Base-by-base conservation (phyloP, 208 protist species). In the Acanthamoeba healyi region DNA sequence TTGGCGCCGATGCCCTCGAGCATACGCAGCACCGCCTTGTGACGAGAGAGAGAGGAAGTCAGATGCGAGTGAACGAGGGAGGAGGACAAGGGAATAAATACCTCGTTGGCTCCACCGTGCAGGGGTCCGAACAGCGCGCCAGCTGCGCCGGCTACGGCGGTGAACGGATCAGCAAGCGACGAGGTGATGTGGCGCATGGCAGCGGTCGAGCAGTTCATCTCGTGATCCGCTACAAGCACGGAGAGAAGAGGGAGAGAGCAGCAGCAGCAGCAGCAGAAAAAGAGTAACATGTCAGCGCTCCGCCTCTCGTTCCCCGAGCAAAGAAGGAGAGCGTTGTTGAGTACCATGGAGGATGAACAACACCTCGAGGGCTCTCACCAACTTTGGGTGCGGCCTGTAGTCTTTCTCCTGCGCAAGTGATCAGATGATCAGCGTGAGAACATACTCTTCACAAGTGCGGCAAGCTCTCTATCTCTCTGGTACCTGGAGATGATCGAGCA, bases 161-260 rank as follows among this genome's bases (percentile, higher is more conserved):
- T 95, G 74, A 97, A 98, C 15, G 97, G 97, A 42, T 98, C 96
- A 6, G 93, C 95, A 22, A 95, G 58, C 46, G 95, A 96, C 4
- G 88, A 96, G 34, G 95, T 58, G 42, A 97, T 95, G 58, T 97
- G 96, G 26, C 97, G 93, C 65, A 98, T 95, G n/a, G 97, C 95
- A 9, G 97, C 93, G 4, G 97, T 98, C 17, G 97, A 98, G 51
- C 95, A 97, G 94, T 98, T 98, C 70, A 97, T 93, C 89, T 98
- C 97, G 94, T 98, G 97, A 84, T 98, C 97, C 0, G 97, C 97
- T 58, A n/a, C 98, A 72, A 65, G 98, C 97, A n/a, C n/a, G n/a
- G n/a, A n/a, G n/a, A n/a, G n/a, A n/a, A n/a, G n/a, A n/a, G n/a
- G n/a, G n/a, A n/a, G n/a, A n/a, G n/a, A n/a, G 72, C 97, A 95